Conservation (phyloP, 2,329 filamentous ascomycete genomes). For the Beauveria scarabaeidicola region DNA sequence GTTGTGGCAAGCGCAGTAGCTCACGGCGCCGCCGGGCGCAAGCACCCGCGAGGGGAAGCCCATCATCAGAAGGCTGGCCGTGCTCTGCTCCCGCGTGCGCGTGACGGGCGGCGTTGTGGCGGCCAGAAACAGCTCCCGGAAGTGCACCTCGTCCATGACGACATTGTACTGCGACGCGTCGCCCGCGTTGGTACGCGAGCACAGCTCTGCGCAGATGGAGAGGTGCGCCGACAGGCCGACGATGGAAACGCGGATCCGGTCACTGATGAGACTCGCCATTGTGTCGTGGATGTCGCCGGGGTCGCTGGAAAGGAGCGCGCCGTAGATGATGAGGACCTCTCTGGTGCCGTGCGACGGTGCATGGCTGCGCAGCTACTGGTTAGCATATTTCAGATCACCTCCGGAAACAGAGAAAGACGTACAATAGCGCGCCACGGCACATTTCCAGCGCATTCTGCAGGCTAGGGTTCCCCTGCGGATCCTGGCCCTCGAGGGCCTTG, state of each 20-base stretch:
- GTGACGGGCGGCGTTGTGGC: constrained; percentile 85
- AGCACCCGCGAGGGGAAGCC: constrained; percentile 86
- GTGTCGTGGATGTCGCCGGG: constrained; percentile 94
- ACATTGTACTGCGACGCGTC: constrained; percentile 71
- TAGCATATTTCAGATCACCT: background rate
- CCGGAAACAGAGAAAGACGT: constrained; percentile 20
- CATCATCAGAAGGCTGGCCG: constrained; percentile 81
- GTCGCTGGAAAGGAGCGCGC: constrained; percentile 81
- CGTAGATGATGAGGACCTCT: constrained; percentile 86
- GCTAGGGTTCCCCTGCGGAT: constrained; percentile 68
- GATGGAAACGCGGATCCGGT: constrained; percentile 79
- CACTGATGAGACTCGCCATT: constrained; percentile 65
- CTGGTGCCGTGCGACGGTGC: constrained; percentile 88
- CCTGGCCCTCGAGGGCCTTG: constrained; percentile 53
- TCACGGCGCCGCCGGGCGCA: constrained; percentile 54
- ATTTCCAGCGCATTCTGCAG: constrained; percentile 95
- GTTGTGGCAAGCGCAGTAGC: constrained; percentile 86
- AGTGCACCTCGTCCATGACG: constrained; percentile 68
- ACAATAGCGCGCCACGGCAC: constrained; percentile 85
- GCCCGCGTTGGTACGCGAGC: constrained; percentile 76
- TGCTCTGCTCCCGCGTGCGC: constrained; percentile 50
- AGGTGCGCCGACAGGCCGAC: constrained; percentile 88
- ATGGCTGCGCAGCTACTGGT: constrained; percentile 45
- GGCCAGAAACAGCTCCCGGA: constrained; percentile 78
- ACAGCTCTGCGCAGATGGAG: constrained; percentile 84